These are phyloP conservation scores for Exophiala calicioides DNA, from an alignment of 2,329 filamentous ascomycete species.

Conservation along the genomic window DNA sequence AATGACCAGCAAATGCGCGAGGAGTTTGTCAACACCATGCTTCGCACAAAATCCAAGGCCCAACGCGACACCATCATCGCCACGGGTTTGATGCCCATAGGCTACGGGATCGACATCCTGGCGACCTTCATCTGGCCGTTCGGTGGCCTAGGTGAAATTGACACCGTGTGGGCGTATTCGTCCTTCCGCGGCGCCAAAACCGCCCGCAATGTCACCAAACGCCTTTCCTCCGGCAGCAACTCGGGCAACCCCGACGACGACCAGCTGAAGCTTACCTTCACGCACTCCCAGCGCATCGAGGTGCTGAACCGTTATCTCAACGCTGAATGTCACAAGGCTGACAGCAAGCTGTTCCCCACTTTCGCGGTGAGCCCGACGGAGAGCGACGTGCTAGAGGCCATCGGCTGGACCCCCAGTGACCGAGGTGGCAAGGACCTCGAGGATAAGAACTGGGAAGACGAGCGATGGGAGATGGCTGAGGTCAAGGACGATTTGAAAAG, in stretches of 20 bases:
- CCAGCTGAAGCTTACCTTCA: slow-evolving; percentile 40
- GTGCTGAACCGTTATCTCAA: slow-evolving; percentile 43
- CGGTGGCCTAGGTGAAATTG: slow-evolving; percentile 36
- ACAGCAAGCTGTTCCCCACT: slow-evolving; percentile 39
- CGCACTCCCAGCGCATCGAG: slow-evolving; percentile 38
- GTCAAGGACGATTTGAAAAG: slow-evolving; percentile 45
- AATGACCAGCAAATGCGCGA: slow-evolving; percentile 38
- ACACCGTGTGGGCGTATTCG: slow-evolving; percentile 36
- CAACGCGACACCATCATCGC: slow-evolving; percentile 46
- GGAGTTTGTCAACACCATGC: slow-evolving; percentile 46
- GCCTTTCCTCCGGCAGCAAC: slow-evolving; percentile 31
- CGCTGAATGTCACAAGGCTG: slow-evolving; percentile 40
- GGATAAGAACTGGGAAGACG: slow-evolving; percentile 46
- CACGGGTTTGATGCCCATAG: slow-evolving; percentile 44
- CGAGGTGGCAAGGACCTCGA: slow-evolving; percentile 28
- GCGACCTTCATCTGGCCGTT: slow-evolving; percentile 36
- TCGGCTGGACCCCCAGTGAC: slow-evolving; percentile 45
- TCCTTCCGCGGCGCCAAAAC: slow-evolving; percentile 44
- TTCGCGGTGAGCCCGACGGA: slow-evolving; percentile 39
- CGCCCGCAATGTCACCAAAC: slow-evolving; percentile 42
- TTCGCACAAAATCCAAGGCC: slow-evolving; percentile 45
- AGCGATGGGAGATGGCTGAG: slow-evolving; percentile 45
- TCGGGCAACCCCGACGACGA: slow-evolving; percentile 32
- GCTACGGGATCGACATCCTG: slow-evolving; percentile 27
- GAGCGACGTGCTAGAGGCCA: slow-evolving; percentile 43